Evolutionary conservation across 176 grass and related monocot species (phyloP).

Genomic region (Bonia amplexicaulis): DNA sequence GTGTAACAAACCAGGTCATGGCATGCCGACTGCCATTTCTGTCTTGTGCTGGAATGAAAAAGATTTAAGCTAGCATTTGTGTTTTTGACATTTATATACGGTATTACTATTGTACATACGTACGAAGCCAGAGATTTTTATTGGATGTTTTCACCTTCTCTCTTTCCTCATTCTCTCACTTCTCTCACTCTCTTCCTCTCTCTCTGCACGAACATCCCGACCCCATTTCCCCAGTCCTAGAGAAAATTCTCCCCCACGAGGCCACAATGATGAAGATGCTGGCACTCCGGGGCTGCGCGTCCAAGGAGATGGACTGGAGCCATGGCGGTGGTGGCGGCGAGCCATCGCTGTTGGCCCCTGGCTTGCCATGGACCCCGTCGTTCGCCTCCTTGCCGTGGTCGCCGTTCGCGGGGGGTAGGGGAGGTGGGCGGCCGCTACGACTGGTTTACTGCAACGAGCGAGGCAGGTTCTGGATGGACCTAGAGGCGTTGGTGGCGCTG

Average conservation of each 20-base stretch:
- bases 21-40: background rate
- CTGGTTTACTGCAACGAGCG: constrained; percentile 67
- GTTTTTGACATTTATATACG: background rate
- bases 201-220: too few species aligned
- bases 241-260: background rate
- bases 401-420: background rate
- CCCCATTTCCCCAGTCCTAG: too few species aligned
- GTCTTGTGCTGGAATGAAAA: background rate
- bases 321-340: constrained; percentile 5
- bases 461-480: constrained; percentile 66
- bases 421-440: constrained; percentile 41
- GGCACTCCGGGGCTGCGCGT: constrained; percentile 44
- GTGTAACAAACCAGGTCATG: background rate
- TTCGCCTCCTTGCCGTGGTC: constrained; percentile 13
- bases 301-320: constrained; percentile 34
- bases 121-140: too few species aligned
- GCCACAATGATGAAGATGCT: constrained; percentile 63
- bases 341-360: background rate
- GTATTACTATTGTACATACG: too few species aligned
- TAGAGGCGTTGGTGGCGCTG: constrained; percentile 62
- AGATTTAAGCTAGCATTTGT: background rate
- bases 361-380: background rate
- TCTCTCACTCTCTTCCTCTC: too few species aligned
- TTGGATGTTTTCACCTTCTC: too few species aligned
- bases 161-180: too few species aligned